Evolutionary conservation across 768 basidiomycete species (phyloP), one percentile per base, ranked within the genome.

Genomic region (Lactifluus subvellereus): DNA sequence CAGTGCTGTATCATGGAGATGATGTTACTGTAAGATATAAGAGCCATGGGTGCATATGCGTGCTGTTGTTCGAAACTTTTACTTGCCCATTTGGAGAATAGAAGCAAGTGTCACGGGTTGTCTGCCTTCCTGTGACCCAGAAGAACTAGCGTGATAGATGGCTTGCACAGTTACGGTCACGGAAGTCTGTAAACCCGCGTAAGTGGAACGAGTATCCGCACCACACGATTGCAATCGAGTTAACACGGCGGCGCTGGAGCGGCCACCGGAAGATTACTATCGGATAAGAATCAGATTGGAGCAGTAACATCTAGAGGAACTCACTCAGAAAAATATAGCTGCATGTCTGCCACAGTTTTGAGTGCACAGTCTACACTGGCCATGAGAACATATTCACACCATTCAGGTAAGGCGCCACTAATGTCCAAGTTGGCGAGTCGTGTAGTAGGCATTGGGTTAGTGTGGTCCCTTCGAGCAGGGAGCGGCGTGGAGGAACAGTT

Each of bases 201-300:
- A n/a, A 35, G 51, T 37, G 35, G 52, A 45, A 54, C 35, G 27
- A 49, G 47, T 37, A 40, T 16, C 20, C 27, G 3, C 35, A 22
- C 32, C 37, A n/a, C 20, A 35, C 22, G 50, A 22, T 43, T 13
- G 35, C 30, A 51, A 42, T 42, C 58, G 5, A 35, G 13, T 42
- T 52, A 50, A 59, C 42, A 37, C 18, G 9, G 40, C 42, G 55
- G 48, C n/a, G 16, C 32, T 33, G 38, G 22, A 51, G 35, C 50
- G 49, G 61, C 33, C 22, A 18, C 40, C 30, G 27, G 3, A n/a
- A 47, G 50, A 62, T 37, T 35, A 57, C 7, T 35, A 57, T 62
- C 49, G 22, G 42, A 43, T 45, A 32, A 51, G 47, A 37, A 42
- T 22, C 37, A 22, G 6, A 37, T 7, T 51, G 9, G n/a, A 45